These are phyloP conservation scores for Neovahlkampfia damariscottae DNA, from an alignment of 78 protist species.

Conservation along the genomic window DNA sequence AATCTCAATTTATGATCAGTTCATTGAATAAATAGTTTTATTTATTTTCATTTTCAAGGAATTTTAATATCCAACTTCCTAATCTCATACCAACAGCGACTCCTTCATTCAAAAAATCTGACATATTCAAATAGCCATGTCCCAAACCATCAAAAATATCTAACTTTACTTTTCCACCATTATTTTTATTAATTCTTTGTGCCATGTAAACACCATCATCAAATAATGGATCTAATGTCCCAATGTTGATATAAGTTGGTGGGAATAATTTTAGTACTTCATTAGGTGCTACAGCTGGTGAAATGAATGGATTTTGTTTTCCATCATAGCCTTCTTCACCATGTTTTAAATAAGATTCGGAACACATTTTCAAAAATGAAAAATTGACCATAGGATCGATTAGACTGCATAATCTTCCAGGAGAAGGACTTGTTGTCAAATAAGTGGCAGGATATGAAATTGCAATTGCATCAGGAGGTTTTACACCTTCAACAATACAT, in stretches of 20 bases:
- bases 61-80: background rate
- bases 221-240: background rate
- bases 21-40: too few species aligned
- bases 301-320: background rate
- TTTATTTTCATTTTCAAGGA: too few species aligned
- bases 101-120: background rate
- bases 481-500: background rate
- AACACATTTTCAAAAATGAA: background rate
- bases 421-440: background rate
- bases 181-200: background rate
- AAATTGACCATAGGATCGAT: background rate
- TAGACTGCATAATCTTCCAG: background rate
- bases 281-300: constrained; percentile 8
- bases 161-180: background rate
- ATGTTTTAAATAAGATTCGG: background rate
- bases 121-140: background rate
- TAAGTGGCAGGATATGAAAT: background rate
- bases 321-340: background rate
- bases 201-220: background rate
- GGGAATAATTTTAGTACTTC: background rate
- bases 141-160: background rate
- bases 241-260: background rate
- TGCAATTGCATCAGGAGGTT: background rate
- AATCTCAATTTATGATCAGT: too few species aligned
- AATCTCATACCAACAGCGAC: background rate